These are phyloP conservation scores for Ilex asprella DNA, from an alignment of 257 asterid genomes.

Conservation along the genomic window DNA sequence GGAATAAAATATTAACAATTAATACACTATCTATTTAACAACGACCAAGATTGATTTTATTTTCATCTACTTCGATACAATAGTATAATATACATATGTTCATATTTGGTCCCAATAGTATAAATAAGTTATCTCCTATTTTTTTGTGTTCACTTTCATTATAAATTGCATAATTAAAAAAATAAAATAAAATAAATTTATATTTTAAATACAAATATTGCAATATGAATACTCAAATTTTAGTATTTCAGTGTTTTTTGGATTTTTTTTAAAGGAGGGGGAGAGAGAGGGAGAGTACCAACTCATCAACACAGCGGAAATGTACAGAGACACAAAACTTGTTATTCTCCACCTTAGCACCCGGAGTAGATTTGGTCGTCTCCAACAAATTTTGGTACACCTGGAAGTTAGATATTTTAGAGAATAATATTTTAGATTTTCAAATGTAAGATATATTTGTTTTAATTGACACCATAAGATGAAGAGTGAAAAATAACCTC, in stretches of 20 bases:
- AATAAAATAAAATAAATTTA: too few species aligned
- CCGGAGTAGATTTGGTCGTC: constrained; percentile 57
- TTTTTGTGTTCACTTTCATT: too few species aligned
- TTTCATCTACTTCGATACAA: too few species aligned
- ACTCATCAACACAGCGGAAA: constrained; percentile 86
- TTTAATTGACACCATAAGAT: neutral
- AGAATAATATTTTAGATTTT: neutral
- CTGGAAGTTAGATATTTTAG: constrained; percentile 17
- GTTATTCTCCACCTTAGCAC: constrained; percentile 85
- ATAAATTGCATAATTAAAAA: too few species aligned
- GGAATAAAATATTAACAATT: neutral
- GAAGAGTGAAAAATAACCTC: constrained; percentile 35
- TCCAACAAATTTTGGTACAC: constrained; percentile 60
- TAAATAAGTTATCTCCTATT: too few species aligned
- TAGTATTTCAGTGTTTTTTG: too few species aligned
- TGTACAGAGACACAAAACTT: constrained; percentile 90
- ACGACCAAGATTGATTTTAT: too few species aligned
- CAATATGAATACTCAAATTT: neutral
- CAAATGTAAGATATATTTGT: too few species aligned
- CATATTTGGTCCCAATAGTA: too few species aligned
- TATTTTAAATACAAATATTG: too few species aligned
- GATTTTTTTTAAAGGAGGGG: neutral
- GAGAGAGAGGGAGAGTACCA: constrained; percentile 36
- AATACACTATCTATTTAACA: too few species aligned
- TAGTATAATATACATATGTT: too few species aligned